Percentiles rank a stretch among this genome's conserved stretches.
Conservation (phyloP, 1,284 basidiomycete species). For the Ganoderma leucocontextum region DNA sequence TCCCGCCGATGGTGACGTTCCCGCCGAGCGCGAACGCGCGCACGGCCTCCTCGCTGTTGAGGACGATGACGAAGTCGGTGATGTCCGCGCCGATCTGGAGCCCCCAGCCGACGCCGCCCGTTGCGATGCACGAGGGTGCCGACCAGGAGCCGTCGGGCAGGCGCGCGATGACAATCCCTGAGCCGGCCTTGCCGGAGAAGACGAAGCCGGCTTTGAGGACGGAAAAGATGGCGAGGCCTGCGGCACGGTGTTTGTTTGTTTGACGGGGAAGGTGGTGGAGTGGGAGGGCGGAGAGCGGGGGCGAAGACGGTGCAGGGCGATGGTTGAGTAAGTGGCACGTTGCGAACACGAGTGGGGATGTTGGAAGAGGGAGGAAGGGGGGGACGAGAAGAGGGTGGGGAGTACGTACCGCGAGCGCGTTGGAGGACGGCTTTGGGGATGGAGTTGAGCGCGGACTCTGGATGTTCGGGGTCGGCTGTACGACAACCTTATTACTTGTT, state of each 20-base stretch:
- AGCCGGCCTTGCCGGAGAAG: conserved; percentile 96
- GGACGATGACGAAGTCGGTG: conserved; percentile 90
- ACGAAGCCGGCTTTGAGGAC: conserved; percentile 95
- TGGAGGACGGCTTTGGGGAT: conserved; percentile 96
- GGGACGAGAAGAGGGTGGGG: conserved; percentile 8
- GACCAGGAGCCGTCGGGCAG: conserved; percentile 98
- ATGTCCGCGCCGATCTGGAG: conserved; percentile 94
- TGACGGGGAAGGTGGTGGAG: conserved; percentile 6
- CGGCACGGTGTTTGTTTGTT: not conserved
- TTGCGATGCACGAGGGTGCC: conserved; percentile 97
- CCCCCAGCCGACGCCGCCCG: conserved; percentile 95
- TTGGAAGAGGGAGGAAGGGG: not conserved
- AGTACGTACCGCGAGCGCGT: conserved; percentile 78
- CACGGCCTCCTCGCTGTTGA: conserved; percentile 97
- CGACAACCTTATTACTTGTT: not conserved
- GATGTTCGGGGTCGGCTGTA: conserved; percentile 87
- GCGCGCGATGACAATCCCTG: conserved; percentile 93
- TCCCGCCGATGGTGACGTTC: conserved; percentile 95
- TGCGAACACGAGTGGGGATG: not conserved
- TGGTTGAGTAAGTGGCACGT: conserved; percentile 5
- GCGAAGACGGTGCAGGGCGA: conserved; percentile 6
- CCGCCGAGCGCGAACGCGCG: conserved; percentile 95
- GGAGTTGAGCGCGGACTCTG: conserved; percentile 92
- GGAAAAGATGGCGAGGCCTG: conserved; percentile 95
- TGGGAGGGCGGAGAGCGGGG: conserved; percentile 14